Evolutionary conservation across 2,329 filamentous ascomycete species (phyloP), one percentile per base, ranked within the genome.

Genomic region (Epicoccum nigrum): DNA sequence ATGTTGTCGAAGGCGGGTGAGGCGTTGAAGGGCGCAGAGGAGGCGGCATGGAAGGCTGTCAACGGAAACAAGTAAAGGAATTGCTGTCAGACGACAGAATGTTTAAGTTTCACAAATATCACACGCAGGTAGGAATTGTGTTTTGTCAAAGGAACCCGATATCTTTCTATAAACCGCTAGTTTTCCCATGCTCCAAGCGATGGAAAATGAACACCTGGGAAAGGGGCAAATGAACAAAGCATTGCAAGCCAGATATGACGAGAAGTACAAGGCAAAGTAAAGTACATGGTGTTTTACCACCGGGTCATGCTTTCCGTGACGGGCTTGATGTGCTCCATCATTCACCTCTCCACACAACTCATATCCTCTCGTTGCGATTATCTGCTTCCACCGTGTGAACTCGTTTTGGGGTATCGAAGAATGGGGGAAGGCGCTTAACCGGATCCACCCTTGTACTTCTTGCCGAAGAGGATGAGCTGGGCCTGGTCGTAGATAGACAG

Each of bases 401-500:
- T 67, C 59, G 57, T 56, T 52, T 66, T 68, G 61, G 49, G 68
- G 67, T 71, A 71, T 70, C 68, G 62, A 66, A 60, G 59, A 64
- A 52, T 51, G 61, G 60, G 51, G 57, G 50, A 61, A 68, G 65
- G 60, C 69, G 65, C 60, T 74, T 77, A 76, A 71, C 74, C 74
- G 54, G 74, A 76, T 70, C 74, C 74, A 73, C 73, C 74, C 80
- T 95, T 96, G 92, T 92, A 99, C 85, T 92, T 90, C 92, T 99
- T 97, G 81, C 94, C 94, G 90, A 99, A 99, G 81, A 99, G 82
- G 80, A 99, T 82, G 79, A 99, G 87, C 89, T 99, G 94, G 80
- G 90, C 90, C 87, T 97, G 93, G 81, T 99, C 94, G 84, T 99
- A 99, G 91, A 99, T 97, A 81, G 94, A 99, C 79, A 99, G 86